Base-by-base conservation (phyloP, 2,329 filamentous ascomycete genomes). In the Chaetothyriales sp. region DNA sequence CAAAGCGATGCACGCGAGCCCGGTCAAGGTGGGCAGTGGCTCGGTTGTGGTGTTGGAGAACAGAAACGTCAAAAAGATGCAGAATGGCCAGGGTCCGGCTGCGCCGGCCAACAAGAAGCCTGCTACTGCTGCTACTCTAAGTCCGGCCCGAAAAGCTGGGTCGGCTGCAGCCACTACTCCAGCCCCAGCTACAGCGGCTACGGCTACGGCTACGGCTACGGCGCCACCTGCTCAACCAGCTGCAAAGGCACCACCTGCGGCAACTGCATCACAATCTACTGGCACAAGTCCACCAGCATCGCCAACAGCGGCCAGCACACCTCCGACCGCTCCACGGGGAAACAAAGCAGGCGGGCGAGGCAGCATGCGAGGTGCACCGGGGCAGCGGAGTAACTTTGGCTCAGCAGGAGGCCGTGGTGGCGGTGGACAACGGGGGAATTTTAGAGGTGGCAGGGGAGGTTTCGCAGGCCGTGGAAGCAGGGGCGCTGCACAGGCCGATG, bases 1-100 rank as follows among this genome's bases (percentile, higher is more conserved):
- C 61, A 88, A 86, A 62, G 90, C 90, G 4, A 81, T 95, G 63
- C 77, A 81, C 15, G 86, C 85, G 10, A 94, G 88, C 63, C 87
- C 86, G 0, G 77, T 95, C 28, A 73, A 83, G 18, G 83, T 97
- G 9, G 89, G 85, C 0, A 85, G 94, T 64, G 89, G 86, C 5
- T 83, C 83, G 8, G 87, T 97, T 1, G 86, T 94, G 58, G 85
- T 97, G 1, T 71, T 94, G 20, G 89, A 95, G 69, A 78, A 85
- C 48, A 88, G 86, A 65, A 58, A 49, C 13, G 49, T 52, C 2
- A 54, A 55, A n/a, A 40, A 46, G 6, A 46, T 48, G 48, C 52
- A 47, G 37, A 56, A 58, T 5, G 48, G 47, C 10, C 29, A 29
- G 18, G 47, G 46, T 29, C 37, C 54, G 29, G 43, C 48, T 13